Conservation (phyloP, 1,284 basidiomycete genomes). For the Moesziomyces sp. region DNA sequence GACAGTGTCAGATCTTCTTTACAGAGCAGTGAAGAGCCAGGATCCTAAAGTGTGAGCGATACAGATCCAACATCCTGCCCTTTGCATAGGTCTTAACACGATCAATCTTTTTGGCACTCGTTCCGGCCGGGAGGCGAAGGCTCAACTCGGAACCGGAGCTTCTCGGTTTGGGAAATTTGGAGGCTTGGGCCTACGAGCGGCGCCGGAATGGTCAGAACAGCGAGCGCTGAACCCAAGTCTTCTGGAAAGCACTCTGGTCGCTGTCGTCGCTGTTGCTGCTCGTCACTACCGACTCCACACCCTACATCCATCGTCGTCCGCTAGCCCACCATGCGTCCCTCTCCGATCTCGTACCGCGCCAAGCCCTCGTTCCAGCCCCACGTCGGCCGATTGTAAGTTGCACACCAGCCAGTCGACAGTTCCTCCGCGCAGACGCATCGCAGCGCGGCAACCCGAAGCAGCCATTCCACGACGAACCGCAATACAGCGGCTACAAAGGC, state of each 20-base stretch:
- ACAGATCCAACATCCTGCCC: too few relatives aligned
- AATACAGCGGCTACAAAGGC: conserved; percentile 6
- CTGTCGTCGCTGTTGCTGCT: conserved; percentile 4
- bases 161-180: conserved; percentile 23
- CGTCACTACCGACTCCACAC: not conserved
- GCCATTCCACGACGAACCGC: not conserved
- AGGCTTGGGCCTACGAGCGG: conserved; percentile 1
- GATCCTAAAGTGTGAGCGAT: too few relatives aligned
- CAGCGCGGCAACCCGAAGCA: too few relatives aligned
- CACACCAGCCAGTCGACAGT: too few relatives aligned
- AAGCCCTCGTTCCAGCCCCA: conserved; percentile 62
- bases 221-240: conserved; percentile 6
- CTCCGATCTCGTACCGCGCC: conserved; percentile 36
- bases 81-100: too few relatives aligned
- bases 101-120: not conserved
- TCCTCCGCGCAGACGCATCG: too few relatives aligned
- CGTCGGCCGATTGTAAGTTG: conserved; percentile 58
- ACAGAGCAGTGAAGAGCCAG: too few relatives aligned
- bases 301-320: conserved; percentile 1
- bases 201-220: not conserved
- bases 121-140: conserved; percentile 15
- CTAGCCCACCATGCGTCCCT: conserved; percentile 33
- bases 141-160: conserved; percentile 33
- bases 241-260: conserved; percentile 3
- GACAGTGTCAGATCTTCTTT: too few relatives aligned